Evolutionary conservation across 345 rosid genomes (phyloP).

Genomic region (Gossypium ekmanianum): DNA sequence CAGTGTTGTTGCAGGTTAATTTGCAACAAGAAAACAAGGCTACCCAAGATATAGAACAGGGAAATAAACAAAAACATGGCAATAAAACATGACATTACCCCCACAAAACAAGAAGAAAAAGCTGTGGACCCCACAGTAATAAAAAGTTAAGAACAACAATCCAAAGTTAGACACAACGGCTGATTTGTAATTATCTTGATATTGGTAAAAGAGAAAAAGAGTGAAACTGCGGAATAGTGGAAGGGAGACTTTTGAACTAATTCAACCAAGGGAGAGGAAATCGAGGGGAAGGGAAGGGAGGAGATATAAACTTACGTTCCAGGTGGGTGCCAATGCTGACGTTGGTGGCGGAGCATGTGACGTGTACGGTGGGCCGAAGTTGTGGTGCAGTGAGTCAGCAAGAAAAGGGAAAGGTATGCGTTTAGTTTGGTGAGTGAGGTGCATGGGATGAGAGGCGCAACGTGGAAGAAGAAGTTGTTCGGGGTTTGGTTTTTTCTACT

Average conservation of each 20-base stretch:
- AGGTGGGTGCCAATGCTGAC: neutral
- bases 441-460: neutral
- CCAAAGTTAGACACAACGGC: slow-evolving; percentile 8
- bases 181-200: slow-evolving; percentile 9
- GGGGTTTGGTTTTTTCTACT: neutral
- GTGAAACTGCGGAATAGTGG: neutral
- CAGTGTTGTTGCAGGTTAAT: neutral
- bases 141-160: slow-evolving; percentile 10
- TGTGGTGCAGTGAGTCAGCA: neutral
- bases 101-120: neutral
- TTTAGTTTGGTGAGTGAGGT: neutral
- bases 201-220: neutral
- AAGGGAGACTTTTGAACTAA: slow-evolving; percentile 12
- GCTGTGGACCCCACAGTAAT: slow-evolving; percentile 9
- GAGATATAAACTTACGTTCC: neutral
- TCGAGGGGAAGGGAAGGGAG: neutral
- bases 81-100: slow-evolving; percentile 2
- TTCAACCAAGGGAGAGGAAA: slow-evolving; percentile 11
- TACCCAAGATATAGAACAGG: neutral
- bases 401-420: too few relatives aligned
- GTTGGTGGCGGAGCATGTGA: neutral
- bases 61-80: neutral
- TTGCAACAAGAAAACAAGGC: neutral
- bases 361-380: neutral
- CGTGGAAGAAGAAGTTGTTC: slow-evolving; percentile 1